phyloP scores from a whole-genome alignment of 208 protist genomes.

The Herpetomonas tarakana region DNA sequence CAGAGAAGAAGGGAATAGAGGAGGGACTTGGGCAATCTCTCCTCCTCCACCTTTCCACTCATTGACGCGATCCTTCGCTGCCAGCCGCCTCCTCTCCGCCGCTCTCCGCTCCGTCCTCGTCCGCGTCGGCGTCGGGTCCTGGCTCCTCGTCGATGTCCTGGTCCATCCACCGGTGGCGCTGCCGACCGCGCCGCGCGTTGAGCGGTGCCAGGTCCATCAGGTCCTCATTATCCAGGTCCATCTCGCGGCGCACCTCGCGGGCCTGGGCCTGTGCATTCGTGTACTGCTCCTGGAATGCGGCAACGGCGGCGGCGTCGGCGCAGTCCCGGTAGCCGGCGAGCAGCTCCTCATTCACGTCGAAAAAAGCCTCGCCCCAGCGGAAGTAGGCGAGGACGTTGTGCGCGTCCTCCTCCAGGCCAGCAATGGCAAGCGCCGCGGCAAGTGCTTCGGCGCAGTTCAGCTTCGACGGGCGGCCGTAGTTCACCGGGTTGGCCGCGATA shows the following conservation, averaged over 20 bases:
- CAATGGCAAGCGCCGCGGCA: constrained; percentile 94
- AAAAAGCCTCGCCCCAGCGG: constrained; percentile 97
- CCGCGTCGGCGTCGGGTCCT: constrained; percentile 5
- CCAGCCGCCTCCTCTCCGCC: too few relatives aligned
- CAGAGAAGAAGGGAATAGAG: too few relatives aligned
- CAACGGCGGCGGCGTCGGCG: constrained; percentile 50
- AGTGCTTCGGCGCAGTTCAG: constrained; percentile 98
- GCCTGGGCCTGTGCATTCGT: constrained; percentile 32
- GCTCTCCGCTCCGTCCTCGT: constrained; percentile 19
- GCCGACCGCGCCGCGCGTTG: constrained; percentile 46
- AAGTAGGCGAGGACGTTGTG: constrained; percentile 94
- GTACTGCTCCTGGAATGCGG: constrained; percentile 64
- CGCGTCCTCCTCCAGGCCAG: constrained; percentile 90
- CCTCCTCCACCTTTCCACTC: too few relatives aligned
- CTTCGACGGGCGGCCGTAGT: constrained; percentile 98
- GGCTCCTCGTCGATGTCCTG: constrained; percentile 21
- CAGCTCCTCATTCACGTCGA: constrained; percentile 93
- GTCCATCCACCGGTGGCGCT: constrained; percentile 33
- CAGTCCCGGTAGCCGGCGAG: constrained; percentile 85
- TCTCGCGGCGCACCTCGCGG: constrained; percentile 36
- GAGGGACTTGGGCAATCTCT: too few relatives aligned
- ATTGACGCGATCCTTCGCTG: too few relatives aligned
- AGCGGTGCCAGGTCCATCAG: constrained; percentile 41
- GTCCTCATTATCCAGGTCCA: constrained; percentile 57
- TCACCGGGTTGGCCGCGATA: constrained; percentile 99